These are phyloP conservation scores for Boletus eberwhitei DNA, from an alignment of 768 basidiomycete species.

Conservation along the genomic window DNA sequence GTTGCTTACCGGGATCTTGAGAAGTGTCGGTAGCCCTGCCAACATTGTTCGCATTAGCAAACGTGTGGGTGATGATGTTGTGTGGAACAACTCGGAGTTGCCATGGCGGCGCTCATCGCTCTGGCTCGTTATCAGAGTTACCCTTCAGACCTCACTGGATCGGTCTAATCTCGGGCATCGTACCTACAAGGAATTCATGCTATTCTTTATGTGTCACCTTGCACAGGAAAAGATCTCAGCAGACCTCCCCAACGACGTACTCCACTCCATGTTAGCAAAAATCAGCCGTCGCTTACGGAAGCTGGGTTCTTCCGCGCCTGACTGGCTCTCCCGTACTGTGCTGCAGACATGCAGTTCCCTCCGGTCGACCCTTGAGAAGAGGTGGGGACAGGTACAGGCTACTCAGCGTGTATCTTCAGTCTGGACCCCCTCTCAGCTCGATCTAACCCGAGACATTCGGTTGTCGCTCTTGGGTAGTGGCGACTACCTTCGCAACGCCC, in stretches of 20 bases:
- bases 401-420: conserved; percentile 23
- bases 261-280: conserved; percentile 38
- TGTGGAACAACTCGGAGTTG: too few relatives aligned
- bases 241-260: conserved; percentile 31
- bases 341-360: conserved; percentile 14
- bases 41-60: too few relatives aligned
- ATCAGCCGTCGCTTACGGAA: conserved; percentile 38
- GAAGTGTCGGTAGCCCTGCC: conserved; percentile 33
- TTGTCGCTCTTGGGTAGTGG: conserved; percentile 33
- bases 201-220: too few relatives aligned
- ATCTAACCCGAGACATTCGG: conserved; percentile 29
- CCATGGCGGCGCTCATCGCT: too few relatives aligned
- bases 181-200: too few relatives aligned
- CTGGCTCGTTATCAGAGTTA: too few relatives aligned
- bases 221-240: not conserved
- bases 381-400: conserved; percentile 36
- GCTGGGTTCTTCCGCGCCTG: conserved; percentile 21
- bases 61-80: not conserved
- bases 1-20: conserved; percentile 46
- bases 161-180: too few relatives aligned
- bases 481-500: conserved; percentile 24
- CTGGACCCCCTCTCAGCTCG: conserved; percentile 9
- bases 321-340: conserved; percentile 13
- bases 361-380: conserved; percentile 23
- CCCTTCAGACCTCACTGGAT: too few relatives aligned